phyloP scores from a whole-genome alignment of 345 rosid genomes.

The Linum trigynum region DNA sequence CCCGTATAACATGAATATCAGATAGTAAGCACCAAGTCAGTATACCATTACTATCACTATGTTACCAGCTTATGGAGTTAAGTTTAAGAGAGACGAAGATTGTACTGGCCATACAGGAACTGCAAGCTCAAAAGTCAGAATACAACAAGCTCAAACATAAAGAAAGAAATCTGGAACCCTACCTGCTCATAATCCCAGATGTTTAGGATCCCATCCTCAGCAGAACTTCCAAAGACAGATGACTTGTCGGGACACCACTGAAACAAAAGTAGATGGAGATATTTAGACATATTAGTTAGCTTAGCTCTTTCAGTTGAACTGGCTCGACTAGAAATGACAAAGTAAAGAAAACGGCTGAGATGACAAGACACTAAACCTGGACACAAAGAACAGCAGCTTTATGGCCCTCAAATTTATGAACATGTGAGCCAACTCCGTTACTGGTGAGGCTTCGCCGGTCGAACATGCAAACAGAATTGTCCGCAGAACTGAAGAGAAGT shows the following conservation, averaged over 20 bases:
- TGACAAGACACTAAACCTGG: slow-evolving; percentile 41
- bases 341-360: not conserved
- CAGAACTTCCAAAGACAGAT: slow-evolving; percentile 93
- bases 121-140: not conserved
- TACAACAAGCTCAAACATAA: slow-evolving; percentile 1
- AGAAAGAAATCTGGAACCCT: not conserved
- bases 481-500: slow-evolving; percentile 67
- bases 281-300: too few species aligned
- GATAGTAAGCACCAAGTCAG: not conserved
- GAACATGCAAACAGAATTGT: slow-evolving; percentile 78
- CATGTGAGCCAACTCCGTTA: slow-evolving; percentile 66
- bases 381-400: slow-evolving; percentile 87
- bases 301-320: too few species aligned
- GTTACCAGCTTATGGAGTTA: too few species aligned
- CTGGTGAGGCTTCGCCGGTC: slow-evolving; percentile 83
- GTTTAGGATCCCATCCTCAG: slow-evolving; percentile 90
- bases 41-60: not conserved
- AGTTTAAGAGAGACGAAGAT: not conserved
- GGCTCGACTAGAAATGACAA: not conserved
- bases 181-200: slow-evolving; percentile 95
- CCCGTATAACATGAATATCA: not conserved
- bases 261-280: slow-evolving; percentile 5
- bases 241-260: slow-evolving; percentile 92
- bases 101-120: not conserved
- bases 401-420: slow-evolving; percentile 80